phyloP scores from a whole-genome alignment of 2,329 filamentous ascomycete genomes.

The Arthrobotrys entomopaga region DNA sequence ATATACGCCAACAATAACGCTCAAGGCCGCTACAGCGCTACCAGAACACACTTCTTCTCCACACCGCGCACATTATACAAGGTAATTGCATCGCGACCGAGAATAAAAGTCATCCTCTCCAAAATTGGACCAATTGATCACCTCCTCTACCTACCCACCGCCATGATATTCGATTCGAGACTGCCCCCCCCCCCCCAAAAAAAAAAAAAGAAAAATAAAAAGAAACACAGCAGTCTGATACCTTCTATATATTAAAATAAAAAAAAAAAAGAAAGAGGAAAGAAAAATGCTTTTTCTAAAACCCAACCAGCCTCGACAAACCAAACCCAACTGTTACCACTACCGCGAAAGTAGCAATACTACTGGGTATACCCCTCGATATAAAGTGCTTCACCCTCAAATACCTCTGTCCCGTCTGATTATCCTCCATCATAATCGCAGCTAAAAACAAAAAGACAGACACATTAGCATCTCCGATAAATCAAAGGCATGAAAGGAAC shows the following conservation, averaged over 20 bases:
- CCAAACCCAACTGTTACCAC: constrained; percentile 91
- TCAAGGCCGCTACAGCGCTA: too few relatives aligned
- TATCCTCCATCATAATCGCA: constrained; percentile 99
- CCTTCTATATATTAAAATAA: neutral
- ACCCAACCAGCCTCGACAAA: constrained; percentile 79
- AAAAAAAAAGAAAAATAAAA: too few relatives aligned
- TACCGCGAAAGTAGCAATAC: constrained; percentile 80
- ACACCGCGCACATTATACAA: too few relatives aligned
- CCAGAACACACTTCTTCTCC: too few relatives aligned
- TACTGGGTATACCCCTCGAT: constrained; percentile 88
- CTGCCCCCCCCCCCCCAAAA: too few relatives aligned
- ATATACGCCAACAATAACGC: too few relatives aligned
- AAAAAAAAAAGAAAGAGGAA: constrained; percentile 4
- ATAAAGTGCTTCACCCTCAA: constrained; percentile 93
- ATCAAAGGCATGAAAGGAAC: constrained; percentile 10
- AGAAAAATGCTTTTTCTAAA: constrained; percentile 63
- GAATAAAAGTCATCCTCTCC: too few relatives aligned
- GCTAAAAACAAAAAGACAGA: constrained; percentile 66
- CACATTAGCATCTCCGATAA: constrained; percentile 32
- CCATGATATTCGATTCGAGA: too few relatives aligned
- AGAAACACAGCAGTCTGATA: too few relatives aligned
- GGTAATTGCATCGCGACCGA: too few relatives aligned
- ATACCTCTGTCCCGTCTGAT: constrained; percentile 70
- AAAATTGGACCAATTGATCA: too few relatives aligned
- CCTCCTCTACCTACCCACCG: too few relatives aligned